phyloP scores from a whole-genome alignment of 768 basidiomycete genomes.

The Tubosaeta sp. region DNA sequence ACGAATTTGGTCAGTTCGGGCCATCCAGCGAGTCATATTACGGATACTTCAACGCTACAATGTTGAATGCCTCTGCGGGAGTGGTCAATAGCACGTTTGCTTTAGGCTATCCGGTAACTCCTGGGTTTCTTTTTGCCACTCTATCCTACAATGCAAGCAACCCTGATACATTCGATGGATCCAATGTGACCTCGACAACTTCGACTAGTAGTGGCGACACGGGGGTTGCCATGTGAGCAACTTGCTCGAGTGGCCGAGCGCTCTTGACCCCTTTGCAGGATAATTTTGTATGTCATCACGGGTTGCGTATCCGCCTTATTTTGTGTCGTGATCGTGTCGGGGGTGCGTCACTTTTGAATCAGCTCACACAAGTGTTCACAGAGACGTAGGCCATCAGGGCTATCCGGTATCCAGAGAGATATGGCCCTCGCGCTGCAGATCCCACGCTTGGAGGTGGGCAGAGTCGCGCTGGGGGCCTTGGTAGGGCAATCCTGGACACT shows the following conservation, averaged over 20 bases:
- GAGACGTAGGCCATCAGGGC: conserved; percentile 68
- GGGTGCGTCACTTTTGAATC: conserved; percentile 44
- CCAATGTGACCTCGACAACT: conserved; percentile 16
- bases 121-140: conserved; percentile 69
- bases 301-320: conserved; percentile 86
- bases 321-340: conserved; percentile 78
- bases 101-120: conserved; percentile 39
- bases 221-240: conserved; percentile 72
- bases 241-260: conserved; percentile 1
- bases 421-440: conserved; percentile 64
- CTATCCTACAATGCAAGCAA: conserved; percentile 61
- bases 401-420: conserved; percentile 85
- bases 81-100: conserved; percentile 42
- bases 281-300: conserved; percentile 82
- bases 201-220: conserved; percentile 35
- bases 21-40: conserved; percentile 48
- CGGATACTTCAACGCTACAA: conserved; percentile 54
- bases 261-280: conserved; percentile 40
- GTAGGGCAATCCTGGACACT: conserved; percentile 91
- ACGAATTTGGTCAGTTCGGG: conserved; percentile 60
- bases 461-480: conserved; percentile 78
- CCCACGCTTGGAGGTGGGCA: conserved; percentile 37
- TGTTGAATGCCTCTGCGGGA: conserved; percentile 51
- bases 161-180: not conserved
- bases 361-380: not conserved